These are phyloP conservation scores for Podosphaera xanthii DNA, from an alignment of 2,329 filamentous ascomycete genomes.

Conservation along the genomic window DNA sequence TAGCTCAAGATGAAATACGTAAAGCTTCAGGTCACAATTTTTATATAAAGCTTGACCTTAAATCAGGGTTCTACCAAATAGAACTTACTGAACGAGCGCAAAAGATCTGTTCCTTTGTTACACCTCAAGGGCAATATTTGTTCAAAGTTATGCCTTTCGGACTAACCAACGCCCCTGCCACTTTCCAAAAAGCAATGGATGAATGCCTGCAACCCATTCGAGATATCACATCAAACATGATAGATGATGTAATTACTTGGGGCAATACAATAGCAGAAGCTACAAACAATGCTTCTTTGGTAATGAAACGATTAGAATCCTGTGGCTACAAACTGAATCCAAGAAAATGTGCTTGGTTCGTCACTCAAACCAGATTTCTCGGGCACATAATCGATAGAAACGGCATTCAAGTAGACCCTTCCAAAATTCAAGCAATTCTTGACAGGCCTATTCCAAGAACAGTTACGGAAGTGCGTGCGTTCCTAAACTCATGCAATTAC, in stretches of 20 bases:
- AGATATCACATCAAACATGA: constrained; percentile 1
- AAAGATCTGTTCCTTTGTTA: neutral
- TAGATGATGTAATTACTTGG: constrained; percentile 1
- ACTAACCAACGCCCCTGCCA: neutral
- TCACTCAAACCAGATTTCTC: neutral
- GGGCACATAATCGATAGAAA: neutral
- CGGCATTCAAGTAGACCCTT: too few species aligned
- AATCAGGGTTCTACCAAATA: neutral
- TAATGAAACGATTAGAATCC: neutral
- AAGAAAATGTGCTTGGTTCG: constrained; percentile 1
- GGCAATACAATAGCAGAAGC: neutral
- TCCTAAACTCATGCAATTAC: neutral
- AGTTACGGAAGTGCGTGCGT: neutral
- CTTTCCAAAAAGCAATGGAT: neutral
- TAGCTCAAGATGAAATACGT: neutral
- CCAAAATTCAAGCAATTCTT: neutral
- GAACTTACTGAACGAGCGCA: neutral
- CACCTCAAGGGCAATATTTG: neutral
- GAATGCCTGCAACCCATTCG: neutral
- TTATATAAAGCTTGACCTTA: constrained; percentile 1
- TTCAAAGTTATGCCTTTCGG: neutral
- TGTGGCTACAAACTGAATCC: neutral
- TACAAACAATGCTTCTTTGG: neutral
- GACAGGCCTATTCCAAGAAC: neutral
- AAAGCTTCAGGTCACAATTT: neutral